phyloP scores from a whole-genome alignment of 495 filamentous ascomycete genomes.

The Penicillium crystallinum region DNA sequence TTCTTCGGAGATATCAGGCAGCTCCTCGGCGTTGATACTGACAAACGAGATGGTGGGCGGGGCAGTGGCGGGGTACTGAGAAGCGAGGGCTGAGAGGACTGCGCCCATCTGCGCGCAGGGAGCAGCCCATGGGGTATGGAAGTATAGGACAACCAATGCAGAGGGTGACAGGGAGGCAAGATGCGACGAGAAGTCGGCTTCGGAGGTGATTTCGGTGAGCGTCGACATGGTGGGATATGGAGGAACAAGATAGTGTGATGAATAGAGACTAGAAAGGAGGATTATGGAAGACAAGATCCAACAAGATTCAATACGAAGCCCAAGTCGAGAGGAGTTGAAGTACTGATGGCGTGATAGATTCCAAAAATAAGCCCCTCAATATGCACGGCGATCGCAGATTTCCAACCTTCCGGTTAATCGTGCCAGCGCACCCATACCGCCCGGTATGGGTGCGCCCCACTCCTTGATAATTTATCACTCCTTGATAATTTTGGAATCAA shows the following conservation, averaged over 20 bases:
- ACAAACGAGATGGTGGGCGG: slow-evolving; percentile 73
- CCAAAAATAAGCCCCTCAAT: neutral
- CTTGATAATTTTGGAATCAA: too few relatives aligned
- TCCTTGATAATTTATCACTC: too few relatives aligned
- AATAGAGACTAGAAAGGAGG: neutral
- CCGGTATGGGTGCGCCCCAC: too few relatives aligned
- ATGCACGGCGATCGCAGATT: slow-evolving; percentile 22
- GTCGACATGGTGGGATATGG: slow-evolving; percentile 53
- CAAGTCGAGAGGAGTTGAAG: neutral
- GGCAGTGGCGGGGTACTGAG: slow-evolving; percentile 63
- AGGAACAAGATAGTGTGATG: slow-evolving; percentile 9
- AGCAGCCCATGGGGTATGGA: slow-evolving; percentile 95
- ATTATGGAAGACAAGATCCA: too few relatives aligned
- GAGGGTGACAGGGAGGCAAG: slow-evolving; percentile 58
- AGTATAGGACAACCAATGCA: slow-evolving; percentile 77
- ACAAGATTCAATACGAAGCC: too few relatives aligned
- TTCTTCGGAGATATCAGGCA: slow-evolving; percentile 77
- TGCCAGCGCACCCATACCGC: too few relatives aligned
- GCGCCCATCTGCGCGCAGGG: slow-evolving; percentile 89
- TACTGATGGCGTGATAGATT: slow-evolving; percentile 23
- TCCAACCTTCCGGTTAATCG: slow-evolving; percentile 22
- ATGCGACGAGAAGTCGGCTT: slow-evolving; percentile 61
- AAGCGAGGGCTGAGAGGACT: slow-evolving; percentile 79
- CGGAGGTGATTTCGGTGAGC: slow-evolving; percentile 66
- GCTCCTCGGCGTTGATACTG: slow-evolving; percentile 81